Evolutionary conservation across 2,329 filamentous ascomycete genomes (phyloP).

Genomic region (Arthroderma sp.): DNA sequence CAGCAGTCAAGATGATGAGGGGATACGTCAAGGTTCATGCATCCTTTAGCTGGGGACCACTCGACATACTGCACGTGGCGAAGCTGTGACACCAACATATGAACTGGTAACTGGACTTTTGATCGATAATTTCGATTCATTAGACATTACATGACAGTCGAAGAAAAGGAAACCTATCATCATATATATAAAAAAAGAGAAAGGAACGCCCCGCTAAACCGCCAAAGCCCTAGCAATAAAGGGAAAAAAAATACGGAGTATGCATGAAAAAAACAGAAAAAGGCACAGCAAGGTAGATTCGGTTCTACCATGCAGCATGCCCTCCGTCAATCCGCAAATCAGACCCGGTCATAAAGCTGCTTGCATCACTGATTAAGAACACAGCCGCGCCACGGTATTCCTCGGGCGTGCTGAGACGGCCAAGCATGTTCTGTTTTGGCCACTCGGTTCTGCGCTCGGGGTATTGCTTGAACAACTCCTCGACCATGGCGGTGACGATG

Average conservation of each 20-base stretch:
- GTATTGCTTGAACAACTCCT: slow-evolving; percentile 44
- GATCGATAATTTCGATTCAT: too few species aligned
- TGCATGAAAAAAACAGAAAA: not conserved
- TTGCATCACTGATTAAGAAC: slow-evolving; percentile 36
- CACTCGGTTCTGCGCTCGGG: slow-evolving; percentile 66
- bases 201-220: slow-evolving; percentile 1
- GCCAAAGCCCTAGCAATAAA: not conserved
- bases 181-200: not conserved
- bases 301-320: slow-evolving; percentile 38
- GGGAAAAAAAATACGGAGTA: not conserved
- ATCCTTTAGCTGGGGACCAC: too few species aligned
- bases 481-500: slow-evolving; percentile 35
- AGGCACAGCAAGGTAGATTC: not conserved
- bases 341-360: slow-evolving; percentile 43
- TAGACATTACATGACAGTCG: too few species aligned
- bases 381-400: slow-evolving; percentile 51
- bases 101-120: too few species aligned
- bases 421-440: slow-evolving; percentile 78
- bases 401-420: slow-evolving; percentile 50
- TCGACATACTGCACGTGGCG: too few species aligned
- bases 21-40: too few species aligned
- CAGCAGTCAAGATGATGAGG: too few species aligned
- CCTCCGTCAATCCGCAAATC: slow-evolving; percentile 44
- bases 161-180: not conserved
- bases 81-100: too few species aligned